Percentiles rank a stretch among this genome's conserved stretches.
phyloP scores from a whole-genome alignment of 2,329 filamentous ascomycete species.

The Botrytis sinoallii region DNA sequence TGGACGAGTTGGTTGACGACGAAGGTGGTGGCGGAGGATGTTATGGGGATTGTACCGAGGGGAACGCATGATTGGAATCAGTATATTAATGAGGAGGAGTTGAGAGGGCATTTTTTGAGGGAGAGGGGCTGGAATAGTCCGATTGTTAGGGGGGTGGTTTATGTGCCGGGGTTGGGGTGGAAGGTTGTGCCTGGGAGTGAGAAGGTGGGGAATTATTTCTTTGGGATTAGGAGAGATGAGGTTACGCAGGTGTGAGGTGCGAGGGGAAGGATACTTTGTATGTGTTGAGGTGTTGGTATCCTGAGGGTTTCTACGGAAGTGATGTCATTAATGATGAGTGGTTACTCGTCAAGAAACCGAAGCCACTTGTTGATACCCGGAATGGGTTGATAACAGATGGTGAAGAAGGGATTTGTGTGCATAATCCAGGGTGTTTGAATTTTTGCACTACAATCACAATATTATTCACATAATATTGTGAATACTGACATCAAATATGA shows the following conservation, averaged over 20 bases:
- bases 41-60: slow-evolving; percentile 80
- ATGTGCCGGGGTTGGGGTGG: slow-evolving; percentile 89
- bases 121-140: slow-evolving; percentile 58
- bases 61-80: slow-evolving; percentile 97
- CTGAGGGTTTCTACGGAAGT: neutral
- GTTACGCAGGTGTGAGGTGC: neutral
- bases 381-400: neutral
- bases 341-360: neutral
- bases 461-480: neutral
- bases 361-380: neutral
- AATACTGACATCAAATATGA: neutral
- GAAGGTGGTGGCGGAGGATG: slow-evolving; percentile 85
- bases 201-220: slow-evolving; percentile 92
- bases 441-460: neutral
- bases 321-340: neutral
- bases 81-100: slow-evolving; percentile 85
- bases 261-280: neutral
- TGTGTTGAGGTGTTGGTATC: neutral
- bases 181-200: slow-evolving; percentile 78
- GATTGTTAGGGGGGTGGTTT: slow-evolving; percentile 76
- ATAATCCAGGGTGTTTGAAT: neutral
- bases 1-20: slow-evolving; percentile 89
- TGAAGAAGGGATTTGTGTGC: neutral
- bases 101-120: slow-evolving; percentile 55
- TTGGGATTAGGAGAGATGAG: slow-evolving; percentile 65